phyloP scores from a whole-genome alignment of 495 filamentous ascomycete genomes.

The Talaromyces stipitatus region DNA sequence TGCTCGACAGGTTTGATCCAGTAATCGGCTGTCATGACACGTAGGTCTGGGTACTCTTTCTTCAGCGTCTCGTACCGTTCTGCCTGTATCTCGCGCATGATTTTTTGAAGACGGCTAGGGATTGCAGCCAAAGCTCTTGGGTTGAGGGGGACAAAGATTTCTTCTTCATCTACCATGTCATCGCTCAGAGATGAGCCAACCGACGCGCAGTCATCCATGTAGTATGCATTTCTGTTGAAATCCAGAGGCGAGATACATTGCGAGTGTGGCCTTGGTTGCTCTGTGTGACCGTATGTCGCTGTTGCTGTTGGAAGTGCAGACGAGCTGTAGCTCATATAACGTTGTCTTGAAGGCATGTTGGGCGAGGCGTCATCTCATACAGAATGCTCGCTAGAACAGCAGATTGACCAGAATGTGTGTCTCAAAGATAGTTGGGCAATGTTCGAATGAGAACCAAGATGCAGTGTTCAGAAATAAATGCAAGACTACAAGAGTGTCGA shows the following conservation, averaged over 20 bases:
- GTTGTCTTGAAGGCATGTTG: neutral
- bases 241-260: neutral
- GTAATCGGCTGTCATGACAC: slow-evolving; percentile 6
- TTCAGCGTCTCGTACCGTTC: slow-evolving; percentile 14
- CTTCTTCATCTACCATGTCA: slow-evolving; percentile 14
- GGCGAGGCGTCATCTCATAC: neutral
- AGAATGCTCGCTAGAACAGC: neutral
- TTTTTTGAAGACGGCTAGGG: slow-evolving; percentile 15
- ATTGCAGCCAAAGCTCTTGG: slow-evolving; percentile 14
- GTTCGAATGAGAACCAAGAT: neutral
- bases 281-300: neutral
- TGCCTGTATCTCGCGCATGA: slow-evolving; percentile 18
- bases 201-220: neutral
- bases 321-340: neutral
- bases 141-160: slow-evolving; percentile 19
- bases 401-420: neutral
- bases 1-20: slow-evolving; percentile 5
- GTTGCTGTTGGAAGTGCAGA: neutral
- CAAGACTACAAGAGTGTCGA: neutral
- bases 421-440: neutral
- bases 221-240: neutral
- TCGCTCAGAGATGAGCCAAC: slow-evolving; percentile 1
- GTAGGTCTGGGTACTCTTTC: neutral
- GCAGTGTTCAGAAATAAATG: neutral
- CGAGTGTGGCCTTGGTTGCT: neutral